phyloP scores from a whole-genome alignment of 805 yeast genomes.

The Candida hispaniensis region DNA sequence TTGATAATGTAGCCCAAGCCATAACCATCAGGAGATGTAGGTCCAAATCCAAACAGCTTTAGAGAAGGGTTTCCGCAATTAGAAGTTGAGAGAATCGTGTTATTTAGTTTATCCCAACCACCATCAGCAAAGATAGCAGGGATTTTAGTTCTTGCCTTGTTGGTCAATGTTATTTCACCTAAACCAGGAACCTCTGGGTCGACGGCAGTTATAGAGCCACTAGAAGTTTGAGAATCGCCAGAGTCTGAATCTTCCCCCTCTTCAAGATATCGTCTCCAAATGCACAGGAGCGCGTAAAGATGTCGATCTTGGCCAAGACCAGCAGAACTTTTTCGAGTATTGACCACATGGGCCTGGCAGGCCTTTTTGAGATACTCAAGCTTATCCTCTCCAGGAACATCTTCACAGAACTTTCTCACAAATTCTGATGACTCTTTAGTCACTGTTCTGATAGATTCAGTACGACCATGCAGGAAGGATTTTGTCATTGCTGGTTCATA shows the following conservation, averaged over 20 bases:
- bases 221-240: slow-evolving; percentile 26
- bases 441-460: slow-evolving; percentile 84
- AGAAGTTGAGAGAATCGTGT: slow-evolving; percentile 68
- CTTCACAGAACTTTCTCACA: slow-evolving; percentile 75
- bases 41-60: slow-evolving; percentile 83
- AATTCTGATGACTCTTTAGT: slow-evolving; percentile 68
- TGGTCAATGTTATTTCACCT: slow-evolving; percentile 50
- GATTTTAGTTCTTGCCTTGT: slow-evolving; percentile 27
- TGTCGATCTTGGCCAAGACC: slow-evolving; percentile 94
- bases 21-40: slow-evolving; percentile 80
- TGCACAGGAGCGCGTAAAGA: slow-evolving; percentile 73
- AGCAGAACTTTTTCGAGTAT: slow-evolving; percentile 55
- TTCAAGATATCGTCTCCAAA: slow-evolving; percentile 49
- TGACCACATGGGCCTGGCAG: slow-evolving; percentile 55
- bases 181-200: slow-evolving; percentile 83
- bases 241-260: slow-evolving; percentile 21
- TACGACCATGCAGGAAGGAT: slow-evolving; percentile 75
- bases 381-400: slow-evolving; percentile 48
- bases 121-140: slow-evolving; percentile 74
- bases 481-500: slow-evolving; percentile 97
- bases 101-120: slow-evolving; percentile 81
- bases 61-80: slow-evolving; percentile 91
- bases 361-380: slow-evolving; percentile 53
- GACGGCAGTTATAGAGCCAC: slow-evolving; percentile 16
- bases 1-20: slow-evolving; percentile 90